Percentiles rank a stretch among this genome's conserved stretches.
Conservation (phyloP, 371 early-diverging fungal species). For the Lichtheimia hyalospora region DNA sequence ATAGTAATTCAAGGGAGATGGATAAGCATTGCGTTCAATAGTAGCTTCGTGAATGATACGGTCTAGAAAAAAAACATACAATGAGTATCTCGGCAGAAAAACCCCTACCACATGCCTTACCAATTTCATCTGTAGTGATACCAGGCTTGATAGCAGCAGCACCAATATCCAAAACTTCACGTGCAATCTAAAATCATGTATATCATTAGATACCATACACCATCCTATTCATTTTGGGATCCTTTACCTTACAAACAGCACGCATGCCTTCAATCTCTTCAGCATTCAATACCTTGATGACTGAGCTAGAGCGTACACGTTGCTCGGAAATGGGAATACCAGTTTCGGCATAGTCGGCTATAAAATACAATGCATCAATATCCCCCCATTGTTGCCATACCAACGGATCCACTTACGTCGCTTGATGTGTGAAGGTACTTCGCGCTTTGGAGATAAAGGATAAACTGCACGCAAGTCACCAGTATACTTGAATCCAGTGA, state of each 20-base stretch:
- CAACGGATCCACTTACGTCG: slow-evolving; percentile 43
- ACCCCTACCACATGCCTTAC: slow-evolving; percentile 15
- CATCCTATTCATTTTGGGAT: background rate
- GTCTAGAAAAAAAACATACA: slow-evolving; percentile 39
- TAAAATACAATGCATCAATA: background rate
- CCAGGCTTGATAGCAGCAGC: slow-evolving; percentile 79
- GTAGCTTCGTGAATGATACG: slow-evolving; percentile 84
- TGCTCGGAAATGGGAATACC: slow-evolving; percentile 74
- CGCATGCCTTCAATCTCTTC: slow-evolving; percentile 87
- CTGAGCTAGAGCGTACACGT: slow-evolving; percentile 51
- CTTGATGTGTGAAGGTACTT: slow-evolving; percentile 76
- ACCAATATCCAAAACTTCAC: slow-evolving; percentile 86
- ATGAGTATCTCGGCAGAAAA: background rate
- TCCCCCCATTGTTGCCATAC: background rate
- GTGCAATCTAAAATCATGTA: slow-evolving; percentile 56
- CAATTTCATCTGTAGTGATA: slow-evolving; percentile 89
- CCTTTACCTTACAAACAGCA: slow-evolving; percentile 68
- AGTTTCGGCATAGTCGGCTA: slow-evolving; percentile 83
- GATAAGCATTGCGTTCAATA: slow-evolving; percentile 85
- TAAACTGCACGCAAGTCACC: slow-evolving; percentile 85
- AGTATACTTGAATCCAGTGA: slow-evolving; percentile 67
- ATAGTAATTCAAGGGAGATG: slow-evolving; percentile 94
- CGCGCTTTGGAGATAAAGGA: slow-evolving; percentile 79
- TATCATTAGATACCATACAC: background rate
- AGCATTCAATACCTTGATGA: slow-evolving; percentile 66